phyloP scores from a whole-genome alignment of 78 protist species.

The Cavenderia fasciculata region DNA sequence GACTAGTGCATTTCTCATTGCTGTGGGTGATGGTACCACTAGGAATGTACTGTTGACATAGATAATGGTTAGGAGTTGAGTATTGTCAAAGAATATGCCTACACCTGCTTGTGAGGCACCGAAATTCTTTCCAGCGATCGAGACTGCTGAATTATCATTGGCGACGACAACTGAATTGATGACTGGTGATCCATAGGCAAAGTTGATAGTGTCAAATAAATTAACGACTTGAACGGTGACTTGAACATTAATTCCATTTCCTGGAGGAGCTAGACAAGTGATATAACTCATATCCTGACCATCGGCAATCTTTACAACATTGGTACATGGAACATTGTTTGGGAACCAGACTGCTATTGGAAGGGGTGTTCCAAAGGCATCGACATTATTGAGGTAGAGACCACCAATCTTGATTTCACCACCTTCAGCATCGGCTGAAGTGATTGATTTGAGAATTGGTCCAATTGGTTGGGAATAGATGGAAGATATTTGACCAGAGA shows the following conservation, averaged over 20 bases:
- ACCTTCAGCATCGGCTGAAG: neutral
- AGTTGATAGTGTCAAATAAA: no score
- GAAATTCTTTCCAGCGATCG: neutral
- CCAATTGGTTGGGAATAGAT: neutral
- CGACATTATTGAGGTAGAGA: neutral
- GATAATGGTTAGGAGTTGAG: no score
- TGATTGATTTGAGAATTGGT: neutral
- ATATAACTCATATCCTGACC: no score
- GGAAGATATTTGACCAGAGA: slow-evolving; percentile 2
- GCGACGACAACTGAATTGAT: neutral
- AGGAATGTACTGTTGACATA: no score
- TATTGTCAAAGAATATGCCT: neutral
- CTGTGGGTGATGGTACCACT: no score
- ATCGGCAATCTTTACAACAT: no score
- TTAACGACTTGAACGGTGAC: neutral
- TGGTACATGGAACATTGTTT: no score
- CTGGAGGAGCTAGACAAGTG: neutral
- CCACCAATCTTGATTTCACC: slow-evolving; percentile 27
- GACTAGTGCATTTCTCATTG: neutral
- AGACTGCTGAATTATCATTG: no score
- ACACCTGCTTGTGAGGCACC: neutral
- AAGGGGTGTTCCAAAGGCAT: no score
- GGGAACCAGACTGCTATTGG: no score
- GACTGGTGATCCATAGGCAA: neutral
- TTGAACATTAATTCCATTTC: neutral